Evolutionary conservation across 768 basidiomycete species (phyloP).

Genomic region (Lentinula edodes): DNA sequence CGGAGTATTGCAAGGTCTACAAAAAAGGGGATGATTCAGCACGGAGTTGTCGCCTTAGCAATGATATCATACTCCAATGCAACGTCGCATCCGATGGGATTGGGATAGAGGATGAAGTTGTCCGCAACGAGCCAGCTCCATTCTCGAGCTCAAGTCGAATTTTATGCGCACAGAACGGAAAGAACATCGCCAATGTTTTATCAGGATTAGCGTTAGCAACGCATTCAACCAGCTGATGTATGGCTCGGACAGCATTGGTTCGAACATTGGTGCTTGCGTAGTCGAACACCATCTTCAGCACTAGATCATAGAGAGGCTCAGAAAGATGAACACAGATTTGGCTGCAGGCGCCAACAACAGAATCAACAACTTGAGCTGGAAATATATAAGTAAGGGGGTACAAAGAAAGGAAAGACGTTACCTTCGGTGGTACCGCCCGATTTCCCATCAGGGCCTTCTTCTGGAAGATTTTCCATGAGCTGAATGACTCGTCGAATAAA

Average conservation of each 20-base stretch:
- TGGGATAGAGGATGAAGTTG: constrained; percentile 63
- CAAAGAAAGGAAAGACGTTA: constrained; percentile 15
- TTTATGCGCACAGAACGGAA: constrained; percentile 64
- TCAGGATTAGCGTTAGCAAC: constrained; percentile 74
- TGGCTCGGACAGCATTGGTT: constrained; percentile 80
- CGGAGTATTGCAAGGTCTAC: constrained; percentile 70
- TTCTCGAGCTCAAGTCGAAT: constrained; percentile 77
- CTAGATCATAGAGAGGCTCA: constrained; percentile 70
- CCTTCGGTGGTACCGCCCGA: constrained; percentile 65
- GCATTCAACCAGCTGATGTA: constrained; percentile 82
- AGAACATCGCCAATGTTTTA: constrained; percentile 76
- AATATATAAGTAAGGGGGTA: constrained; percentile 6
- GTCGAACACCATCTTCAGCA: constrained; percentile 77
- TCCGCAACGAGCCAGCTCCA: constrained; percentile 72
- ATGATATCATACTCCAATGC: constrained; percentile 66
- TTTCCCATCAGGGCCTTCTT: constrained; percentile 63
- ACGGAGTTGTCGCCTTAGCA: neutral
- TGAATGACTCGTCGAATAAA: constrained; percentile 77
- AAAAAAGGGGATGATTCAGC: constrained; percentile 8
- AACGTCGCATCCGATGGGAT: constrained; percentile 79
- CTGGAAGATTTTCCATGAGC: constrained; percentile 80
- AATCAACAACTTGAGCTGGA: constrained; percentile 69
- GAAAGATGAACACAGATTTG: constrained; percentile 75
- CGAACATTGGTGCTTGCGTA: constrained; percentile 79
- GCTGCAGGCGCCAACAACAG: constrained; percentile 69